Percentiles rank a stretch among this genome's conserved stretches.
phyloP scores from a whole-genome alignment of 2,329 filamentous ascomycete genomes.

The Arthroderma sp. region DNA sequence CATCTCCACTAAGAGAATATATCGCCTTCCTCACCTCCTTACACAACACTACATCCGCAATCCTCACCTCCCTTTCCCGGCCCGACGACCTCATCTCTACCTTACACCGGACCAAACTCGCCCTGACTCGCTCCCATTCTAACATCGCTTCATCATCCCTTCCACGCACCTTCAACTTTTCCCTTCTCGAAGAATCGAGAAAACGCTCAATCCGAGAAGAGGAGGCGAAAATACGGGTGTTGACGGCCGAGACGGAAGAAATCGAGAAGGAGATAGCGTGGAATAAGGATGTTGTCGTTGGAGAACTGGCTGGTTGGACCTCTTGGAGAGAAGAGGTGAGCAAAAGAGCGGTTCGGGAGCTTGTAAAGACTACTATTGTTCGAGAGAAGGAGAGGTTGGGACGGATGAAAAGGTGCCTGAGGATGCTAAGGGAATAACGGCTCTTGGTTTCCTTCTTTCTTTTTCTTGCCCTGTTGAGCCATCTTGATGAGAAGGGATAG shows the following conservation, averaged over 20 bases:
- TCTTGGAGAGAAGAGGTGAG: slow-evolving; percentile 72
- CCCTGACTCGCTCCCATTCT: slow-evolving; percentile 63
- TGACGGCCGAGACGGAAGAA: slow-evolving; percentile 55
- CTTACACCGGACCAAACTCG: slow-evolving; percentile 60
- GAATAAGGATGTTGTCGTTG: slow-evolving; percentile 84
- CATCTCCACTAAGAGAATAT: slow-evolving; percentile 58
- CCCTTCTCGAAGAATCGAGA: slow-evolving; percentile 66
- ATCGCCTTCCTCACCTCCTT: slow-evolving; percentile 65
- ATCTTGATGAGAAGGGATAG: too few relatives aligned
- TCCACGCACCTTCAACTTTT: slow-evolving; percentile 35
- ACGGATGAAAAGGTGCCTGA: slow-evolving; percentile 64
- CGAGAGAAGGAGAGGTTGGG: slow-evolving; percentile 67
- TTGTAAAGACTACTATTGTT: slow-evolving; percentile 67
- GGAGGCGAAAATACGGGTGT: slow-evolving; percentile 61
- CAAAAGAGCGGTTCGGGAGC: slow-evolving; percentile 56
- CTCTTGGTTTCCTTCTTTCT: background rate
- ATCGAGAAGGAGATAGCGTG: slow-evolving; percentile 75
- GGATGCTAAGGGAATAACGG: slow-evolving; percentile 38
- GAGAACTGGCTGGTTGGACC: slow-evolving; percentile 87
- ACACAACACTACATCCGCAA: slow-evolving; percentile 70
- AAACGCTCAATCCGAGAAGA: slow-evolving; percentile 72
- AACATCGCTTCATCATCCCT: slow-evolving; percentile 51
- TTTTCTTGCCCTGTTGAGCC: background rate
- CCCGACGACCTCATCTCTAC: slow-evolving; percentile 65
- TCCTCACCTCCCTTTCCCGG: slow-evolving; percentile 64